Base-by-base conservation (phyloP, 805 yeast genomes). In the Sugiyamaella boreocaroliniensis region DNA sequence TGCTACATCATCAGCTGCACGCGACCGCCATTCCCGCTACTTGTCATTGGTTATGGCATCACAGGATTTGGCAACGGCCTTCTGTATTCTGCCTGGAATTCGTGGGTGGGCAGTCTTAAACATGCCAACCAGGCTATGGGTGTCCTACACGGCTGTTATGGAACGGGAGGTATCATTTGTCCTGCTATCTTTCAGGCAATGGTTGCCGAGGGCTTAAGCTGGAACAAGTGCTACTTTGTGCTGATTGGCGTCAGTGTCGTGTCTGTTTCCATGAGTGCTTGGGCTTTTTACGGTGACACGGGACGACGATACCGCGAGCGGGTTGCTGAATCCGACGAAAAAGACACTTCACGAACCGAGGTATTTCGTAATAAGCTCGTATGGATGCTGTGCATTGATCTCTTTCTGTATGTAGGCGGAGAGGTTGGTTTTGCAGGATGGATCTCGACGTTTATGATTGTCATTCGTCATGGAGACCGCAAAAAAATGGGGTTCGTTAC, bases 381-480 rank as follows among this genome's bases (percentile, higher is more conserved):
- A 43, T 41, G 34, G 53, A 46, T 11, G 16, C 1, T 69, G 83
- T 72, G 58, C 74, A 1, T 67, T 80, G 57, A 72, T 87, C 6
- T 82, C 26, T 76, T 85, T 58, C 72, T 79, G 47, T 84, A 85
- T 60, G 77, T 83, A 58, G 92, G 90, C 8, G 77, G 80, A 1
- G 90, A 85, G 64, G 83, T 83, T 29, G 69, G 83, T 1, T 67
- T 84, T 53, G 88, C 83, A 0, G 83, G 87, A 1, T 85, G 89
- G 89, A 69, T 80, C 19, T 80, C 80, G 47, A 79, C 87, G 1
- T 85, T 76, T 60, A 66, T 85, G 48, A 70, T 81, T 45, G 76
- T 74, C 20, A 76, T 80, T 50, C 75, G 85, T 53, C 67, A 73
- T 14, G 80, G 80, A 18, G 68, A 71, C 47, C 70, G 70, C 32